Percentiles rank a stretch among this genome's conserved stretches.
These are phyloP conservation scores for Fusarium sp. DNA, from an alignment of 2,329 filamentous ascomycete species.

Conservation along the genomic window DNA sequence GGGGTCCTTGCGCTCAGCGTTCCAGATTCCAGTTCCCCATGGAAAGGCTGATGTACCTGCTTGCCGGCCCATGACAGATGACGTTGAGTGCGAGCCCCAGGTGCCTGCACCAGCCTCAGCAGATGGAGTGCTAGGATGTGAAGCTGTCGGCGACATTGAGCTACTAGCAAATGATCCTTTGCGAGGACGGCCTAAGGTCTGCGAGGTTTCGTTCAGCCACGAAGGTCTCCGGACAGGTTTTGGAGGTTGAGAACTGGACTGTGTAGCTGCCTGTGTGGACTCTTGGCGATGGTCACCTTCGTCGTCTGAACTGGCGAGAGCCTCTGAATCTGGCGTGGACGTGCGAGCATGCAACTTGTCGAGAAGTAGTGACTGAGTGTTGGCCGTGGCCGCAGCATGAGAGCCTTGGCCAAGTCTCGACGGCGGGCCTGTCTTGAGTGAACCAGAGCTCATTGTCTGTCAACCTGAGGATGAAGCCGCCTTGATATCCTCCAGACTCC, in stretches of 20 bases:
- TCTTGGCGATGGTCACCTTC: constrained; percentile 75
- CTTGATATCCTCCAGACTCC: constrained; percentile 20
- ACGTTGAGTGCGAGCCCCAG: constrained; percentile 63
- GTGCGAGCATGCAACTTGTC: constrained; percentile 81
- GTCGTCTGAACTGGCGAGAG: constrained; percentile 91
- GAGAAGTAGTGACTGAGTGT: constrained; percentile 69
- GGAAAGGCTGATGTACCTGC: constrained; percentile 64
- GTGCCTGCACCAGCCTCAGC: constrained; percentile 63
- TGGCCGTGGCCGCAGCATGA: constrained; percentile 58
- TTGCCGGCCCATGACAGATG: constrained; percentile 58
- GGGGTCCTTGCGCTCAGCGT: constrained; percentile 77
- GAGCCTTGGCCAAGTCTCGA: constrained; percentile 60
- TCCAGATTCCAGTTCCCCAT: constrained; percentile 87
- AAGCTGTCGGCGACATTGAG: constrained; percentile 79
- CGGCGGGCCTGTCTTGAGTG: constrained; percentile 58
- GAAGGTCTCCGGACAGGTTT: constrained; percentile 77
- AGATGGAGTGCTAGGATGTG: constrained; percentile 81
- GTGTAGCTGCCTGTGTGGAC: constrained; percentile 53
- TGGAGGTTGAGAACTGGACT: constrained; percentile 53
- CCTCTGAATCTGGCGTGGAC: constrained; percentile 93
- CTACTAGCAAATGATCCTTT: constrained; percentile 79
- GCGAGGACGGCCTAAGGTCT: constrained; percentile 67
- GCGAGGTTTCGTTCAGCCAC: constrained; percentile 85
- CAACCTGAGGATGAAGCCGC: constrained; percentile 14
- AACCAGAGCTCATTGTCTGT: constrained; percentile 59